Percentiles rank a stretch among this genome's conserved stretches.
Conservation (phyloP, 2,329 filamentous ascomycete species). For the Sclerotinia minor region DNA sequence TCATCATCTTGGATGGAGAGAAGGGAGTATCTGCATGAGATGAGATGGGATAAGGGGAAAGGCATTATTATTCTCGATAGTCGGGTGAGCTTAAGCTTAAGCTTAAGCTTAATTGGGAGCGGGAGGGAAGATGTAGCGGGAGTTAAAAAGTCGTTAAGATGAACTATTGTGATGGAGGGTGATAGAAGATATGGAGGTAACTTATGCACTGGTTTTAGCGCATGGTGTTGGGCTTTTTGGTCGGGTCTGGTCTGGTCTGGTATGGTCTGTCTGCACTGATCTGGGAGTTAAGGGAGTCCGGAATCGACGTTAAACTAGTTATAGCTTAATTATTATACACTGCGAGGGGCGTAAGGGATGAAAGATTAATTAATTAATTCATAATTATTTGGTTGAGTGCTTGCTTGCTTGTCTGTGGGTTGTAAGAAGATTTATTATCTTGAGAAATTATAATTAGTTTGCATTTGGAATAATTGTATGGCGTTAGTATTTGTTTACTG, state of each 20-base stretch:
- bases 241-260: no score
- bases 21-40: not conserved
- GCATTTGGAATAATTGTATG: no score
- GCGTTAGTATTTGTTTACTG: no score
- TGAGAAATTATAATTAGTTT: no score
- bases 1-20: not conserved
- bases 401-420: no score
- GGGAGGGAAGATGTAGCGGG: no score
- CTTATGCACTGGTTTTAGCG: not conserved
- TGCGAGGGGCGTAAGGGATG: not conserved
- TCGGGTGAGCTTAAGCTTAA: not conserved
- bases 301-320: slow-evolving; percentile 17
- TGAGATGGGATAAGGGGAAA: no score
- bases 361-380: no score
- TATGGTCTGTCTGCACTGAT: no score
- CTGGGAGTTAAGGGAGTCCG: not conserved
- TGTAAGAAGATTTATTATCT: no score
- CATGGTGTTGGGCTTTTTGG: not conserved
- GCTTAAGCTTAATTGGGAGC: not conserved
- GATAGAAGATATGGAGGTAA: no score
- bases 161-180: not conserved
- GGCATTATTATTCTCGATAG: not conserved
- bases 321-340: not conserved
- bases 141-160: not conserved
- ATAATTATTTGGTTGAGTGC: no score